These are phyloP conservation scores for Sclerotinia nivalis DNA, from an alignment of 2,329 filamentous ascomycete genomes.

Conservation along the genomic window DNA sequence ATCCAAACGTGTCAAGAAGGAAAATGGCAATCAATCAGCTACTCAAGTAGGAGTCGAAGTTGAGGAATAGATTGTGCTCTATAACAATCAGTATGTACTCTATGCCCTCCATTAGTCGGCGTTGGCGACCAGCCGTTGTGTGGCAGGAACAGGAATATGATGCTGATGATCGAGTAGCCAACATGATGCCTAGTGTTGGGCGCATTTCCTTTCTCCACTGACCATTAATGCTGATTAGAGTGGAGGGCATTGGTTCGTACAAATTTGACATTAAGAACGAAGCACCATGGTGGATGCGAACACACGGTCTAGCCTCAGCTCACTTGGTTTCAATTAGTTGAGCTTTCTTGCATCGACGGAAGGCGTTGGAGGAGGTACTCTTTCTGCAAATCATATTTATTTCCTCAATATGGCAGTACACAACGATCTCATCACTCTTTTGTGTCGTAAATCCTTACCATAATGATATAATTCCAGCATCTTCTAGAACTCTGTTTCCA, in stretches of 20 bases:
- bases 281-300: too few relatives aligned
- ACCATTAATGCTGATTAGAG: background rate
- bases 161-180: background rate
- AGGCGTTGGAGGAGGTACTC: background rate
- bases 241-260: background rate
- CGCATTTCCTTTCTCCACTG: background rate
- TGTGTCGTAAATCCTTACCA: background rate
- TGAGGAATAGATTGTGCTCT: background rate
- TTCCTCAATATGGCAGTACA: background rate
- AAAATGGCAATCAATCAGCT: background rate
- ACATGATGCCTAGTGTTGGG: background rate
- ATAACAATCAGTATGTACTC: background rate
- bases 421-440: background rate
- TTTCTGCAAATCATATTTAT: background rate
- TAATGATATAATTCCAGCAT: background rate
- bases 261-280: background rate
- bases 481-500: background rate
- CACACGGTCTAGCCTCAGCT: background rate
- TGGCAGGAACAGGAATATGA: too few relatives aligned
- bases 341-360: background rate
- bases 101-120: background rate
- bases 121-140: background rate
- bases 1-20: constrained; percentile 13
- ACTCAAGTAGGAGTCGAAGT: background rate
- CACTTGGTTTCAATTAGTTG: background rate